These are phyloP conservation scores for Ephemerocybe angulata DNA, from an alignment of 768 basidiomycete genomes.

Conservation along the genomic window DNA sequence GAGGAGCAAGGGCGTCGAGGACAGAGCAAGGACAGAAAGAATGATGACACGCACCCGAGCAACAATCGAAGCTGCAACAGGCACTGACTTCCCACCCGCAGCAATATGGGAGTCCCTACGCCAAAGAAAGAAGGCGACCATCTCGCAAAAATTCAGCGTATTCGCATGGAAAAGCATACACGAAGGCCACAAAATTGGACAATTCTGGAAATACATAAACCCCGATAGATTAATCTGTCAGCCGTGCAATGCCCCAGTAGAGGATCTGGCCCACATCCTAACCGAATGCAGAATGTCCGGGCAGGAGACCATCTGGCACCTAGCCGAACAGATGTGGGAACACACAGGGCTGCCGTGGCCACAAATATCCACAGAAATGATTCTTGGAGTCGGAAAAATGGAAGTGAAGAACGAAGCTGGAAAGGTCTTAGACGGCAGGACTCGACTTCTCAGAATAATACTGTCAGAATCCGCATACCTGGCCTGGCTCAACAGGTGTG, in stretches of 20 bases:
- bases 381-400: constrained; percentile 22
- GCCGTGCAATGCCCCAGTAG: constrained; percentile 1
- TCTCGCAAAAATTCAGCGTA: constrained; percentile 1
- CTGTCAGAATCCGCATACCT: no score
- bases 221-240: neutral
- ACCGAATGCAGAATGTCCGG: constrained; percentile 19
- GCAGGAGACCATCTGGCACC: constrained; percentile 21
- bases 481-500: no score
- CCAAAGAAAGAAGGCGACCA: neutral
- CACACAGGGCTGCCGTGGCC: constrained; percentile 6
- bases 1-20: neutral
- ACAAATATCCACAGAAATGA: constrained; percentile 9
- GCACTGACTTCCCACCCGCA: neutral
- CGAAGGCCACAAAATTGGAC: constrained; percentile 19
- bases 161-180: constrained; percentile 25
- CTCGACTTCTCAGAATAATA: no score
- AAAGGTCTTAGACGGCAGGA: no score
- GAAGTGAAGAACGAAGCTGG: no score
- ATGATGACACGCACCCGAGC: neutral
- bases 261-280: constrained; percentile 2
- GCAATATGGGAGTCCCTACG: neutral
- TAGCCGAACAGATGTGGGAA: constrained; percentile 15
- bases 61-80: neutral
- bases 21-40: neutral
- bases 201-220: constrained; percentile 25